Percentiles rank a stretch among this genome's conserved stretches.
phyloP scores from a whole-genome alignment of 495 filamentous ascomycete species.

The Ascodesmis nigricans region DNA sequence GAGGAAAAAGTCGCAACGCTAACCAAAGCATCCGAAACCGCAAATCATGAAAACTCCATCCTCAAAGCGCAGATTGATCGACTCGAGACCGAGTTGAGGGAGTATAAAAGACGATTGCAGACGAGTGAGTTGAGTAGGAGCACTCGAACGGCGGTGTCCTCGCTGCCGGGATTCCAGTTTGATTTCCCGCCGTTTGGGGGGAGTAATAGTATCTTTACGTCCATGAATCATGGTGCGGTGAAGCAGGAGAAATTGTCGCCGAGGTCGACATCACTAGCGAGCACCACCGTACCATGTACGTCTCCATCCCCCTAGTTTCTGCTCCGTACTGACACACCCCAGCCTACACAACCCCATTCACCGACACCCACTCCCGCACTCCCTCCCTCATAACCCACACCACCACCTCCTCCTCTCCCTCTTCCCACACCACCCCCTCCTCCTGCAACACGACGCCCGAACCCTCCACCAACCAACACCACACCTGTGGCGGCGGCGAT shows the following conservation, averaged over 20 bases:
- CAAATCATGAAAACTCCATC: slow-evolving; percentile 68
- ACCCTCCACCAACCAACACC: slow-evolving; percentile 32
- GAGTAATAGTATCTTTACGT: slow-evolving; percentile 12
- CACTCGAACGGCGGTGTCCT: neutral
- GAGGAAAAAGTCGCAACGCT: slow-evolving; percentile 86
- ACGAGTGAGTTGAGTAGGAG: slow-evolving; percentile 5
- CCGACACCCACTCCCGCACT: too few species aligned
- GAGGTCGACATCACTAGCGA: too few species aligned
- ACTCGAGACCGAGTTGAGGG: slow-evolving; percentile 59
- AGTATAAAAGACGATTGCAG: slow-evolving; percentile 34
- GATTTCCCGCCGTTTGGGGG: slow-evolving; percentile 86
- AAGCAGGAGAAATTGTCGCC: too few species aligned
- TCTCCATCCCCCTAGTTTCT: too few species aligned
- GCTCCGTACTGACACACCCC: too few species aligned
- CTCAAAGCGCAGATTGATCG: slow-evolving; percentile 72
- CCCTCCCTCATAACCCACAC: too few species aligned
- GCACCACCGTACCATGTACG: too few species aligned
- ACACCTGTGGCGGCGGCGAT: slow-evolving; percentile 14
- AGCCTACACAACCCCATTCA: too few species aligned
- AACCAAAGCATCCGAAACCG: slow-evolving; percentile 61
- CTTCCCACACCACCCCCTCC: too few species aligned
- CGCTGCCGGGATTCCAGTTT: slow-evolving; percentile 51
- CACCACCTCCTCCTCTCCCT: too few species aligned
- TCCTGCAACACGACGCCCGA: slow-evolving; percentile 35
- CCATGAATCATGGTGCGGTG: too few species aligned